Evolutionary conservation across 1,139 yeast species (phyloP).

Genomic region (Pichia sp.): DNA sequence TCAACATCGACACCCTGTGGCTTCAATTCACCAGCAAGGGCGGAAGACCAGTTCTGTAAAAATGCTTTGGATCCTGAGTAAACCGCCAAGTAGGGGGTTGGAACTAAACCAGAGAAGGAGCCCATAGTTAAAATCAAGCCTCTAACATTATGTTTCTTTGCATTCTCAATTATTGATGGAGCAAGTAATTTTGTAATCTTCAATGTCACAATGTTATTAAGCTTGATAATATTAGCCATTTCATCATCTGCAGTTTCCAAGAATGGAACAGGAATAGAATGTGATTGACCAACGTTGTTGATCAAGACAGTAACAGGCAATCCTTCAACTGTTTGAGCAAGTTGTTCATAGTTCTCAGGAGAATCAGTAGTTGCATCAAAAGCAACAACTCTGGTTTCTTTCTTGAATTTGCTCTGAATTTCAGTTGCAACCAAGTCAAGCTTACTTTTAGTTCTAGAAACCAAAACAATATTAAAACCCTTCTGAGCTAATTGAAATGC

Average conservation of each 20-base stretch:
- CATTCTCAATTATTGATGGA: constrained; percentile 57
- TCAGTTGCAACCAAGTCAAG: constrained; percentile 62
- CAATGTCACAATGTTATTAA: constrained; percentile 81
- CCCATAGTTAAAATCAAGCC: constrained; percentile 93
- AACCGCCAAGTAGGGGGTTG: constrained; percentile 86
- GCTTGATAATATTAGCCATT: constrained; percentile 68
- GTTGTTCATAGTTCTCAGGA: constrained; percentile 44
- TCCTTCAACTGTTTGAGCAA: constrained; percentile 42
- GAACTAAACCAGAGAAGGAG: constrained; percentile 89
- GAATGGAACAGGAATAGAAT: constrained; percentile 91
- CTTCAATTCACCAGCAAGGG: constrained; percentile 80
- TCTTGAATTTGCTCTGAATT: constrained; percentile 51
- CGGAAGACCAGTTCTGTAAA: constrained; percentile 85
- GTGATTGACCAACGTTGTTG: constrained; percentile 93
- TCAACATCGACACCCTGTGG: constrained; percentile 74
- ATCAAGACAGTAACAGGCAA: constrained; percentile 62
- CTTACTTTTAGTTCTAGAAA: constrained; percentile 78
- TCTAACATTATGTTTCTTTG: constrained; percentile 35
- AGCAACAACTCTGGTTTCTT: constrained; percentile 60
- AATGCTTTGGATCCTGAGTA: constrained; percentile 97
- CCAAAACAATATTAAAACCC: constrained; percentile 76
- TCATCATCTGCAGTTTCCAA: constrained; percentile 70
- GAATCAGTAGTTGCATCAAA: constrained; percentile 67
- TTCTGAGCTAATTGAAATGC: constrained; percentile 76
- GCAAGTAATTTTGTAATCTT: constrained; percentile 70